Percentiles rank a stretch among this genome's conserved stretches.
phyloP scores from a whole-genome alignment of 768 basidiomycete species.

The Ramaria sp. region DNA sequence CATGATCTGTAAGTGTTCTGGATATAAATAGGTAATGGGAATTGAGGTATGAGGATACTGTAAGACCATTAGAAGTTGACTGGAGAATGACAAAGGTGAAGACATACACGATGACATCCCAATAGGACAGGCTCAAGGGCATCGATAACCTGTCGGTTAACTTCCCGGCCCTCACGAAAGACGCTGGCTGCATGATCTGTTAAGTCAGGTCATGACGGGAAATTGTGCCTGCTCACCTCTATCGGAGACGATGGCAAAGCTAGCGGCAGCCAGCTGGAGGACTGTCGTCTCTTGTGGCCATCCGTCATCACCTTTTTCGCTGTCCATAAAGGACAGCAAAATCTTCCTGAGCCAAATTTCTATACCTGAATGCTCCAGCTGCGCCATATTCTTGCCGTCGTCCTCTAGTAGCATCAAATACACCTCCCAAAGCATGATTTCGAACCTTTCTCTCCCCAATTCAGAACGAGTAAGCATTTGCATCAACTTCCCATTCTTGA shows the following conservation, averaged over 20 bases:
- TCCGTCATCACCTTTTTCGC: background rate
- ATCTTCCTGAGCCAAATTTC: background rate
- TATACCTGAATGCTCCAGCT: background rate
- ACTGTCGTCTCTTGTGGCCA: background rate
- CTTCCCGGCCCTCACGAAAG: background rate
- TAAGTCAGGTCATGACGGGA: background rate
- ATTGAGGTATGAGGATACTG: conserved; percentile 2
- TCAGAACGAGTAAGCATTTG: background rate
- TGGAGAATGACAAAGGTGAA: background rate
- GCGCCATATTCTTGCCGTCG: conserved; percentile 5
- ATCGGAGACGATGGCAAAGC: conserved; percentile 1
- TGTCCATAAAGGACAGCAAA: background rate
- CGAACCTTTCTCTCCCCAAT: background rate
- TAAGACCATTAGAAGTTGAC: background rate
- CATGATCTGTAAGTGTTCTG: background rate
- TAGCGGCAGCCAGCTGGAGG: conserved; percentile 1
- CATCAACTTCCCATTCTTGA: background rate
- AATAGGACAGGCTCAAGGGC: background rate
- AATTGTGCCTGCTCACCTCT: background rate
- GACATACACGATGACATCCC: conserved; percentile 1
- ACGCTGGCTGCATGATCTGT: background rate
- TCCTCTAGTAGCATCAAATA: conserved; percentile 5
- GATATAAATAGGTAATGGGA: background rate
- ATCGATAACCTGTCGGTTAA: background rate
- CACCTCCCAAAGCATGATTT: background rate